Percentiles rank a stretch among this genome's conserved stretches.
These are phyloP conservation scores for Handroanthus guayacan DNA, from an alignment of 257 asterid genomes.

Conservation along the genomic window DNA sequence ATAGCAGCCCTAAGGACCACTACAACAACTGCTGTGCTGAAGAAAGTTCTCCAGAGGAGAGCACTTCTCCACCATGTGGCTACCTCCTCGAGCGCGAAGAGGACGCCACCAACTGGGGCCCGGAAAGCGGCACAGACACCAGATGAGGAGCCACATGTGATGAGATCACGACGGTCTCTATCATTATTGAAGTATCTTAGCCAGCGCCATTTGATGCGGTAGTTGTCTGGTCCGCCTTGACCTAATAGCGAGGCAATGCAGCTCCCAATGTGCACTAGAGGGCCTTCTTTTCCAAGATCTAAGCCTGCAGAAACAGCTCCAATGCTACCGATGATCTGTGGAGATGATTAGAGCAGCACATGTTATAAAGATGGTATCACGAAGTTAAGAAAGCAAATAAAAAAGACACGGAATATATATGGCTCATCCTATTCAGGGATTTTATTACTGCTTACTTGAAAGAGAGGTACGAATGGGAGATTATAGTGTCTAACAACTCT, in stretches of 20 bases:
- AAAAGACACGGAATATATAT: too few relatives aligned
- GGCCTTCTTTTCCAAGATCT: conserved; percentile 96
- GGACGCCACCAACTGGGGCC: conserved; percentile 90
- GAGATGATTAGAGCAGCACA: conserved; percentile 26
- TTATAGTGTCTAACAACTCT: too few relatives aligned
- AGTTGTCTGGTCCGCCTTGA: conserved; percentile 85
- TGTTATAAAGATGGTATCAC: too few relatives aligned
- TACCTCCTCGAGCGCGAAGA: conserved; percentile 88
- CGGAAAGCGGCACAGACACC: conserved; percentile 99
- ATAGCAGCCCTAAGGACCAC: conserved; percentile 86
- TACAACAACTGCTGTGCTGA: conserved; percentile 91
- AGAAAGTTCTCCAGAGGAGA: conserved; percentile 92
- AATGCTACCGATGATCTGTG: conserved; percentile 86
- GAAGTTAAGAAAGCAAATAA: too few relatives aligned
- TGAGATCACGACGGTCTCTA: conserved; percentile 83
- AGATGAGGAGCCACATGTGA: conserved; percentile 83
- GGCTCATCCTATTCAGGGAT: too few relatives aligned
- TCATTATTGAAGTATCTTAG: conserved; percentile 89
- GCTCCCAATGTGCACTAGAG: conserved; percentile 82
- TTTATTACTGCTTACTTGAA: too few relatives aligned
- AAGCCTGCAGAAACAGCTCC: conserved; percentile 93
- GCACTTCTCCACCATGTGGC: conserved; percentile 99
- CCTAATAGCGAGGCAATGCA: conserved; percentile 88
- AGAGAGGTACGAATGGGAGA: too few relatives aligned
- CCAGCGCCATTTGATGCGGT: conserved; percentile 84